These are phyloP conservation scores for Ehretia macrophylla DNA, from an alignment of 257 asterid genomes.

Conservation along the genomic window DNA sequence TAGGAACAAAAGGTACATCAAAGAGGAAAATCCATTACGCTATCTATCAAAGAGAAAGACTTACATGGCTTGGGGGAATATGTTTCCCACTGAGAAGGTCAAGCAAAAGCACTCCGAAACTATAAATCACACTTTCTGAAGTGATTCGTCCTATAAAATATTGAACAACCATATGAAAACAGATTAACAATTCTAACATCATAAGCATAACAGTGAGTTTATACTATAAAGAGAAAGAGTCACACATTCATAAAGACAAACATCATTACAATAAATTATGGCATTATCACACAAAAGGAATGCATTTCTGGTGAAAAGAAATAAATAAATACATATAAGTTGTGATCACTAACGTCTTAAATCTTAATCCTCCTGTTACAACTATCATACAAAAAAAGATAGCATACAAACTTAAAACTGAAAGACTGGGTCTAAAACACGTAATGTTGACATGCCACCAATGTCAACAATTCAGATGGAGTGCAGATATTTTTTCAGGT, in stretches of 20 bases:
- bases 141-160: constrained; percentile 70
- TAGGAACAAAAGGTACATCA: too few species aligned
- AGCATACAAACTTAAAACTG: too few species aligned
- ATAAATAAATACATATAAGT: too few species aligned
- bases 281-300: not conserved
- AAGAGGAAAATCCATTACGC: not conserved
- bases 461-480: not conserved
- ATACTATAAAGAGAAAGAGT: not conserved
- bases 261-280: not conserved
- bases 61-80: constrained; percentile 96
- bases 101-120: constrained; percentile 92
- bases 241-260: not conserved
- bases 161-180: constrained; percentile 8
- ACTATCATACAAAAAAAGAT: too few species aligned
- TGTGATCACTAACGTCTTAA: too few species aligned
- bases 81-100: constrained; percentile 97
- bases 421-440: too few species aligned
- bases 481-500: not conserved
- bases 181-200: not conserved
- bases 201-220: not conserved
- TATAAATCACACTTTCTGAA: constrained; percentile 84
- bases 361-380: too few species aligned
- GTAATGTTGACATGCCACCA: too few species aligned
- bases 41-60: constrained; percentile 16
- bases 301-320: too few species aligned